Percentiles rank a stretch among this genome's conserved stretches.
Evolutionary conservation across 768 basidiomycete genomes (phyloP).

Genomic region (Gymnopilus junonius): DNA sequence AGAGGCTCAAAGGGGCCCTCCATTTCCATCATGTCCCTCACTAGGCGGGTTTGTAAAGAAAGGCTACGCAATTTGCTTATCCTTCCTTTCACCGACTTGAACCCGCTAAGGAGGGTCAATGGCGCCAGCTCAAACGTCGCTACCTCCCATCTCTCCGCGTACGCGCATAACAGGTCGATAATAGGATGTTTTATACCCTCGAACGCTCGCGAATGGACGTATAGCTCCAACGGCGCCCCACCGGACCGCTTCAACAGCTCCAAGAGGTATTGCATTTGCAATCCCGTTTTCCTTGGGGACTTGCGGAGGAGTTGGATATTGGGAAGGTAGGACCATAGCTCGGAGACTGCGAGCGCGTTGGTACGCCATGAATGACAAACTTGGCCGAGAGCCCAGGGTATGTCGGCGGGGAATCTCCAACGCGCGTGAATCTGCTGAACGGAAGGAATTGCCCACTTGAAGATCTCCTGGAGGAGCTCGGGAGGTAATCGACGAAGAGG

Average conservation of each 20-base stretch:
- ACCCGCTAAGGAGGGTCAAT: conserved; percentile 16
- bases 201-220: conserved; percentile 17
- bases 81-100: conserved; percentile 25
- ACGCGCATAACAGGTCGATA: conserved; percentile 22
- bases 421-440: background rate
- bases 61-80: conserved; percentile 23
- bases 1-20: conserved; percentile 1
- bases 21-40: background rate
- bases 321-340: conserved; percentile 25
- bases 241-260: conserved; percentile 22
- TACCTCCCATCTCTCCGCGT: conserved; percentile 26
- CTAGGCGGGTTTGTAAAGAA: conserved; percentile 12
- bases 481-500: conserved; percentile 26
- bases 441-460: conserved; percentile 14
- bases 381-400: conserved; percentile 24
- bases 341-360: conserved; percentile 19
- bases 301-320: conserved; percentile 15
- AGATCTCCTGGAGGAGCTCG: conserved; percentile 29
- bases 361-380: conserved; percentile 24
- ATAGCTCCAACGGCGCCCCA: conserved; percentile 20
- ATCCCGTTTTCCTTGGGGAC: background rate
- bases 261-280: conserved; percentile 11
- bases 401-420: conserved; percentile 12
- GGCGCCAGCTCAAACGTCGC: conserved; percentile 17
- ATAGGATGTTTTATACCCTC: conserved; percentile 19